phyloP scores from a whole-genome alignment of 495 filamentous ascomycete genomes.

The Penicillium diatomitis region DNA sequence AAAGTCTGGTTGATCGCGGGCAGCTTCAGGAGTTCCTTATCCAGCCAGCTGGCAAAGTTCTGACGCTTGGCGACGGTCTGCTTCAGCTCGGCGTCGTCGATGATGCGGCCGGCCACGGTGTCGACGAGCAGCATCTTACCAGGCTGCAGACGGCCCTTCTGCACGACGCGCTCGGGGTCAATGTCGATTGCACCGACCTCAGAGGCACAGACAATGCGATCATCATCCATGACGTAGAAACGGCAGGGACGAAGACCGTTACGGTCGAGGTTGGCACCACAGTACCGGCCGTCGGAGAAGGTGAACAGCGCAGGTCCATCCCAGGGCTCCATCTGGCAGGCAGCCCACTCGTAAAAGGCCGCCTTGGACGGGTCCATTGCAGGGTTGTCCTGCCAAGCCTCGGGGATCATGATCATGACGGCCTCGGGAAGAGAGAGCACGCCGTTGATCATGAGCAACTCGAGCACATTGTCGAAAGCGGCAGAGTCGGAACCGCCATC shows the following conservation, averaged over 20 bases:
- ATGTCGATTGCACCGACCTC: constrained; percentile 94
- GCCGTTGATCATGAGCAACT: constrained; percentile 92
- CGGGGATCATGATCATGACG: constrained; percentile 98
- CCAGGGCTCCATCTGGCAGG: constrained; percentile 99
- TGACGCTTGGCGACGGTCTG: constrained; percentile 72
- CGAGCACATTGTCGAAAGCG: constrained; percentile 96
- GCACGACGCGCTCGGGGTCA: constrained; percentile 80
- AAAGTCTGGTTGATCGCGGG: constrained; percentile 63
- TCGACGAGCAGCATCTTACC: constrained; percentile 98
- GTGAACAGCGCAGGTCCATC: constrained; percentile 97
- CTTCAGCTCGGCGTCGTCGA: constrained; percentile 93
- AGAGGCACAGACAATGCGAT: constrained; percentile 96
- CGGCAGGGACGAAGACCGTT: constrained; percentile 95
- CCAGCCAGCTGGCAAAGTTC: constrained; percentile 83
- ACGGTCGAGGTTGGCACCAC: constrained; percentile 95
- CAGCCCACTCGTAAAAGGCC: constrained; percentile 99
- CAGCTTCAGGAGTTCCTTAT: constrained; percentile 74
- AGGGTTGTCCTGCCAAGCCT: constrained; percentile 95
- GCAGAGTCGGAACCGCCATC: constrained; percentile 97
- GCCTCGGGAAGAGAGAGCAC: constrained; percentile 95
- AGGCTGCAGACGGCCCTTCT: constrained; percentile 92
- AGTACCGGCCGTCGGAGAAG: constrained; percentile 95
- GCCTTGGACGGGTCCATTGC: constrained; percentile 92
- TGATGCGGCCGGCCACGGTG: constrained; percentile 88
- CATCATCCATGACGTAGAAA: constrained; percentile 97